Evolutionary conservation across 805 yeast species (phyloP).

Genomic region (Myxozyma nipponensis): DNA sequence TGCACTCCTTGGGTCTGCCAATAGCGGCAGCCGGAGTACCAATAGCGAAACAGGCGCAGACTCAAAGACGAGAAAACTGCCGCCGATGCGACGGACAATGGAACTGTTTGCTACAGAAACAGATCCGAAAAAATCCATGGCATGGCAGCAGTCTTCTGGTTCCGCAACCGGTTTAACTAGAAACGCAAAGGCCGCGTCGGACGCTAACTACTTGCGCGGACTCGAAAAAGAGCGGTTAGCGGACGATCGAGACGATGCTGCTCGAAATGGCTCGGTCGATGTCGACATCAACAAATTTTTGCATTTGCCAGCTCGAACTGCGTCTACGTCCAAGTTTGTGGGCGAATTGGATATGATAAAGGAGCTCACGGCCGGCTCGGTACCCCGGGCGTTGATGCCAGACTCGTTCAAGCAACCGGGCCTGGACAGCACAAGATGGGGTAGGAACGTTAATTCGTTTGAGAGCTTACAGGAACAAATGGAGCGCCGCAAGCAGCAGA

Average conservation of each 20-base stretch:
- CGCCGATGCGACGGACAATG: background rate
- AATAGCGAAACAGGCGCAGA: background rate
- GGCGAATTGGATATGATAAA: background rate
- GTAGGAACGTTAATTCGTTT: background rate
- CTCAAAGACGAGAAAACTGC: background rate
- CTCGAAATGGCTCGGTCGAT: too few relatives aligned
- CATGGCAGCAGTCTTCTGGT: background rate
- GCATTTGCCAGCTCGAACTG: background rate
- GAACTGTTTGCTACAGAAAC: background rate
- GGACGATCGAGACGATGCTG: background rate
- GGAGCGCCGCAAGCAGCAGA: background rate
- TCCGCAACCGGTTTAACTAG: background rate
- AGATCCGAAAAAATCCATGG: background rate
- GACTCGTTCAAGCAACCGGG: background rate
- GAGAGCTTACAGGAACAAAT: background rate
- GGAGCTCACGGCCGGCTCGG: background rate
- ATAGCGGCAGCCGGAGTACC: too few relatives aligned
- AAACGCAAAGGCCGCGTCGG: background rate
- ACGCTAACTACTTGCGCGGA: background rate
- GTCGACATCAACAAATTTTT: background rate
- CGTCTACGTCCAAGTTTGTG: background rate
- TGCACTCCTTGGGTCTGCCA: too few relatives aligned
- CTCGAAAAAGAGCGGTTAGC: background rate
- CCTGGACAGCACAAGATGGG: background rate
- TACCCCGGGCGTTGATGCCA: background rate